Percentiles rank a stretch among this genome's conserved stretches.
Evolutionary conservation across 371 early-diverging fungal genomes (phyloP).

Genomic region (Mucor circinelloides): DNA sequence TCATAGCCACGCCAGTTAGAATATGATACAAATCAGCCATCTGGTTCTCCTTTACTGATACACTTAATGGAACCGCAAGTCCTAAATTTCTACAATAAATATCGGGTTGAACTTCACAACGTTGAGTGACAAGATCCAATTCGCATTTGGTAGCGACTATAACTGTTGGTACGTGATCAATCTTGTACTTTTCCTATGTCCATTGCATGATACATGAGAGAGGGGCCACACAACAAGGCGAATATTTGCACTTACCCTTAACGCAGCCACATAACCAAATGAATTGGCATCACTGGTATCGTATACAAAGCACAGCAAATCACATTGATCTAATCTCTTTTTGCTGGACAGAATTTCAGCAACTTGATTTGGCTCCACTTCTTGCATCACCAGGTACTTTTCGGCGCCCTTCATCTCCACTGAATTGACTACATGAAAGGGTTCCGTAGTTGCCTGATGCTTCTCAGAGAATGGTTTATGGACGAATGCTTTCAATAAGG

Average conservation of each 20-base stretch:
- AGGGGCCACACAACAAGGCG: neutral
- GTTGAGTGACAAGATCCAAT: constrained; percentile 81
- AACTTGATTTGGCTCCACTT: constrained; percentile 79
- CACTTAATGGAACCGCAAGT: constrained; percentile 83
- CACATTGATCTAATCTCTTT: constrained; percentile 83
- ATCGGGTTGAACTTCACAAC: constrained; percentile 82
- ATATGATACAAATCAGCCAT: constrained; percentile 88
- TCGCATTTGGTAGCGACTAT: constrained; percentile 96
- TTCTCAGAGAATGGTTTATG: constrained; percentile 76
- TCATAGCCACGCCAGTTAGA: constrained; percentile 84
- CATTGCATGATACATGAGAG: too few species aligned
- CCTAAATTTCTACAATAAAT: constrained; percentile 87
- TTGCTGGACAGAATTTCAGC: constrained; percentile 79
- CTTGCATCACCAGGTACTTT: constrained; percentile 94
- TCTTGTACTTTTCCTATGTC: constrained; percentile 73
- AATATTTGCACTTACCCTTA: constrained; percentile 62
- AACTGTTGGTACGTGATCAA: constrained; percentile 84
- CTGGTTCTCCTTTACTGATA: constrained; percentile 84
- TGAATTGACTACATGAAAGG: constrained; percentile 88
- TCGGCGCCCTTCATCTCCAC: constrained; percentile 93
- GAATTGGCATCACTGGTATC: constrained; percentile 93
- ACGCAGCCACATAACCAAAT: constrained; percentile 85
- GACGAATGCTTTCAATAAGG: constrained; percentile 82
- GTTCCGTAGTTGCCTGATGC: constrained; percentile 76
- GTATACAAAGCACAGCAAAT: constrained; percentile 92